phyloP scores from a whole-genome alignment of 495 filamentous ascomycete species.

The Neurospora tetrasperma region DNA sequence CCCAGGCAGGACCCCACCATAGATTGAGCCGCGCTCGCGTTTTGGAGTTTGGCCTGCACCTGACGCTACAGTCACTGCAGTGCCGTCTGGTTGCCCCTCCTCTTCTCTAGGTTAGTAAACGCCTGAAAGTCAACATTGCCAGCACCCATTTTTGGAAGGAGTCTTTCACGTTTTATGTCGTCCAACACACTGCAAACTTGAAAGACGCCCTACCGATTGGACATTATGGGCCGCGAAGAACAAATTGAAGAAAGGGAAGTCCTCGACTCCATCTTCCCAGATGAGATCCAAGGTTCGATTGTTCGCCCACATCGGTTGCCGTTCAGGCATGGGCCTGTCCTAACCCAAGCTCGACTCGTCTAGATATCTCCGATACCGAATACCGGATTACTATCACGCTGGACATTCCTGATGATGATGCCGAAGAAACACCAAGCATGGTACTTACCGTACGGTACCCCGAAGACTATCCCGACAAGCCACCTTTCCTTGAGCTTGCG shows the following conservation, averaged over 20 bases:
- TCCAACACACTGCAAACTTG: neutral
- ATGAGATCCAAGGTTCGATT: constrained; percentile 78
- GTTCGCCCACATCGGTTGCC: neutral
- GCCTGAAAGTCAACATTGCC: neutral
- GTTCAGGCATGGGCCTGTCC: neutral
- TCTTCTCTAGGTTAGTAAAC: neutral
- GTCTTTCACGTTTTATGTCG: neutral
- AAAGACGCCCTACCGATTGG: neutral
- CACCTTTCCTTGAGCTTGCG: constrained; percentile 68
- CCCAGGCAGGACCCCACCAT: neutral
- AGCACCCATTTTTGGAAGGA: neutral
- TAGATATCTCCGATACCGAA: constrained; percentile 78
- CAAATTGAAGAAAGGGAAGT: constrained; percentile 94
- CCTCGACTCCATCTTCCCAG: constrained; percentile 94
- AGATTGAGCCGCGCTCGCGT: neutral
- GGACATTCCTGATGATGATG: constrained; percentile 51
- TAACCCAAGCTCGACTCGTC: neutral
- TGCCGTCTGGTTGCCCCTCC: neutral
- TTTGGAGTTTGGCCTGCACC: constrained; percentile 6
- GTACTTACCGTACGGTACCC: constrained; percentile 78
- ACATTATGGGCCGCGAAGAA: constrained; percentile 81
- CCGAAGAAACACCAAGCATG: constrained; percentile 52
- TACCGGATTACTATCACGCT: constrained; percentile 75
- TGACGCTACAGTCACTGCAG: neutral
- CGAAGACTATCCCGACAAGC: constrained; percentile 73